Conservation (phyloP, 371 early-diverging fungal genomes). For the Mortierella sp. region DNA sequence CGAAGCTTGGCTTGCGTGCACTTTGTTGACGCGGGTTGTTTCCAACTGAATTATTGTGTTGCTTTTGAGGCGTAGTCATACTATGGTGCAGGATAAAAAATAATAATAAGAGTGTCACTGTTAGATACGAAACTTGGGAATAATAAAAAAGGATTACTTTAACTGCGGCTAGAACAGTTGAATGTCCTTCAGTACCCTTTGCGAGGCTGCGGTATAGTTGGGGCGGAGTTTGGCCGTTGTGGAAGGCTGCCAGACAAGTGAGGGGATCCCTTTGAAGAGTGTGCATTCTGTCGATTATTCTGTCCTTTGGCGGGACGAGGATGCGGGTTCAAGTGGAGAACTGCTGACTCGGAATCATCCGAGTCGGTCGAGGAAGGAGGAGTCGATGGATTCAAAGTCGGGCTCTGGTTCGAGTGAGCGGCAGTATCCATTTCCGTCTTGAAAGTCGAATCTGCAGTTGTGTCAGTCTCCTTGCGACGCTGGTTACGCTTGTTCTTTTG, state of each 20-base stretch:
- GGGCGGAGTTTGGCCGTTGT: conserved; percentile 41
- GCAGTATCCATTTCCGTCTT: conserved; percentile 6
- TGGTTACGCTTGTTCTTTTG: conserved; percentile 20
- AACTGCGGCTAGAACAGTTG: conserved; percentile 8
- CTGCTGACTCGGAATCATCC: conserved; percentile 38
- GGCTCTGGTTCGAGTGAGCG: conserved; percentile 21
- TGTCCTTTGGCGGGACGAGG: not conserved
- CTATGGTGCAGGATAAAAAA: not conserved
- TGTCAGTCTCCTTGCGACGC: conserved; percentile 40
- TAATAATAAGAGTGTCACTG: not conserved
- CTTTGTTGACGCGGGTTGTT: not conserved
- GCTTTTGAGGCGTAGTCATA: conserved; percentile 11
- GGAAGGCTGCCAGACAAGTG: conserved; percentile 24
- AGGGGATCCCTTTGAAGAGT: conserved; percentile 15
- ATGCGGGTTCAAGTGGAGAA: conserved; percentile 1
- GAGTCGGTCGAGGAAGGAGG: conserved; percentile 41
- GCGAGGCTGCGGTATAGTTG: conserved; percentile 31
- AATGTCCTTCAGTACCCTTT: conserved; percentile 28
- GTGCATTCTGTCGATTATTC: conserved; percentile 8
- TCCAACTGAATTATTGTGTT: not conserved
- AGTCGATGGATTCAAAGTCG: conserved; percentile 32
- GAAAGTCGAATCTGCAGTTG: conserved; percentile 2
- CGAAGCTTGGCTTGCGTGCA: conserved; percentile 26
- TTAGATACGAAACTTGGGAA: conserved; percentile 1
- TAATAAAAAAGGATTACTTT: not conserved